A percentile compares a stretch with the other conserved stretches of the same genome.
These are phyloP conservation scores for Daedalea quercina DNA, from an alignment of 768 basidiomycete species.

Conservation along the genomic window DNA sequence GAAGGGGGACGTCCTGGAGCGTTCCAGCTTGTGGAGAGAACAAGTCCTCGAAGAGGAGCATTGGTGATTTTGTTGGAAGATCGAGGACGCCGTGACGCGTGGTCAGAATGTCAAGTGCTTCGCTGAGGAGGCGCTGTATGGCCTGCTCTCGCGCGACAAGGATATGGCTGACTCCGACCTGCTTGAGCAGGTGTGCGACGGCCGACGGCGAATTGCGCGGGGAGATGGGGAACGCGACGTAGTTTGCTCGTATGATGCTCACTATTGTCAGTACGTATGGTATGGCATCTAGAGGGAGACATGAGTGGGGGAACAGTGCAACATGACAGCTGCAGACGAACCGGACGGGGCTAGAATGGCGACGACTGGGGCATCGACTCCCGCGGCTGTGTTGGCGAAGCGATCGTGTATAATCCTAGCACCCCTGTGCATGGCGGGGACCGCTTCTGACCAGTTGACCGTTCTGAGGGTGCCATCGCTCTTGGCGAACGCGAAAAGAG, in stretches of 20 bases:
- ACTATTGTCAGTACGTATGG: slow-evolving; percentile 12
- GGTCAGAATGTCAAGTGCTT: slow-evolving; percentile 15
- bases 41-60: slow-evolving; percentile 15
- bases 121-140: slow-evolving; percentile 15
- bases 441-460: slow-evolving; percentile 22
- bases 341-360: slow-evolving; percentile 19
- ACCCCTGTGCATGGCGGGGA: slow-evolving; percentile 21
- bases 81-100: neutral
- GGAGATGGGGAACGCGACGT: slow-evolving; percentile 27
- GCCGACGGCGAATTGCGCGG: slow-evolving; percentile 25
- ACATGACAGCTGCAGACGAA: neutral
- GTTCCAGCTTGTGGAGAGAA: no score
- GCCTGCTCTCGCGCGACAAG: slow-evolving; percentile 23
- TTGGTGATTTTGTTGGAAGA: slow-evolving; percentile 2
- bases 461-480: slow-evolving; percentile 10
- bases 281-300: slow-evolving; percentile 17
- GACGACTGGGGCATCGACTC: slow-evolving; percentile 16
- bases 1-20: slow-evolving; percentile 1
- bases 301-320: neutral
- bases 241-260: slow-evolving; percentile 15
- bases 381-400: slow-evolving; percentile 1
- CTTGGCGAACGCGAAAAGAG: slow-evolving; percentile 22
- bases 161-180: slow-evolving; percentile 16
- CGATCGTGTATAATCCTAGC: slow-evolving; percentile 13
- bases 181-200: slow-evolving; percentile 24